Percentiles rank a stretch among this genome's conserved stretches.
phyloP scores from a whole-genome alignment of 73 alveolate species.

The Paramecium caudatum region DNA sequence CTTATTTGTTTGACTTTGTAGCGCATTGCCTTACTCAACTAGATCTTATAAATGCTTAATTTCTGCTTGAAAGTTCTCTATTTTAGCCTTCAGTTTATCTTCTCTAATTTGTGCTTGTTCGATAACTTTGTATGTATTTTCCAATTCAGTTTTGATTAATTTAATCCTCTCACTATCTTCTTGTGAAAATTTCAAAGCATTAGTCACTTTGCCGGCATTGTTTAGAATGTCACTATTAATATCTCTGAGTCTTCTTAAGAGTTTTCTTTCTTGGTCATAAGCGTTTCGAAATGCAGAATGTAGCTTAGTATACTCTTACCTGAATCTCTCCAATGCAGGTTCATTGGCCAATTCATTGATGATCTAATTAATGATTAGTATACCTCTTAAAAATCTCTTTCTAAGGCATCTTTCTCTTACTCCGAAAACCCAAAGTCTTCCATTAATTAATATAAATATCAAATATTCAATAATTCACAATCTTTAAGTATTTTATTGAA shows the following conservation, averaged over 20 bases:
- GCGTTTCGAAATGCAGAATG: constrained; percentile 92
- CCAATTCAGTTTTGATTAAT: constrained; percentile 89
- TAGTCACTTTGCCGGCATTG: constrained; percentile 89
- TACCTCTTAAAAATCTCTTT: constrained; percentile 81
- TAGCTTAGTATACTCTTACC: constrained; percentile 90
- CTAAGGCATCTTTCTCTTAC: constrained; percentile 80
- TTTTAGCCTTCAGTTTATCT: constrained; percentile 91
- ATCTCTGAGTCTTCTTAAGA: constrained; percentile 83
- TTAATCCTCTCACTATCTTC: constrained; percentile 92
- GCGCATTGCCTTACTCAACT: constrained; percentile 68
- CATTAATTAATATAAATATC: constrained; percentile 12
- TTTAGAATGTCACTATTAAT: constrained; percentile 84
- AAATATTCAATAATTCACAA: constrained; percentile 23
- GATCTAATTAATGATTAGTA: constrained; percentile 50
- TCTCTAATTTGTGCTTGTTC: constrained; percentile 91
- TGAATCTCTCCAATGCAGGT: constrained; percentile 91
- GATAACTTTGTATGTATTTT: constrained; percentile 90
- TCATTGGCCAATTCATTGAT: constrained; percentile 91
- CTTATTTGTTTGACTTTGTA: constrained; percentile 52
- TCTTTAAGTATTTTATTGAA: constrained; percentile 1
- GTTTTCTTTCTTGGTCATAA: constrained; percentile 89
- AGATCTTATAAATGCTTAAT: constrained; percentile 76
- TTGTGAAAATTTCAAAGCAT: constrained; percentile 86
- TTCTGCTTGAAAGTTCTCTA: constrained; percentile 88
- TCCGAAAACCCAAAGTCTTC: constrained; percentile 57